These are phyloP conservation scores for Chimonanthus salicifolius DNA, from an alignment of 164 flowering plant species.

Conservation along the genomic window DNA sequence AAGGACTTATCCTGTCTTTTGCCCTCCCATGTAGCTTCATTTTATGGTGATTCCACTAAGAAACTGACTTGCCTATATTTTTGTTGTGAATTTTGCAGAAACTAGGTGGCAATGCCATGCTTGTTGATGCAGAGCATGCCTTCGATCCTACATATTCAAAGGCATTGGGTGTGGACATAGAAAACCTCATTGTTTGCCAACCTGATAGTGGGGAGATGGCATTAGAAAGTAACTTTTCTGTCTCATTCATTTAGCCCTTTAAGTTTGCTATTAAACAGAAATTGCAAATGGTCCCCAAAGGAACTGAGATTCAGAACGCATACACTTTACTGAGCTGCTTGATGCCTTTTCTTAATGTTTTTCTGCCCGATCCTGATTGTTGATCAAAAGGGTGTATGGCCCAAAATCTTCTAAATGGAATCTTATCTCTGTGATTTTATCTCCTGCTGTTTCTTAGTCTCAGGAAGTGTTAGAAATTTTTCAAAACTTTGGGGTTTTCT, in stretches of 20 bases:
- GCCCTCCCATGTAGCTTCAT: too few relatives aligned
- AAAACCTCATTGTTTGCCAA: conserved; percentile 93
- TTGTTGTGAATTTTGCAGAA: conserved; percentile 42
- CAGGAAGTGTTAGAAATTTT: too few relatives aligned
- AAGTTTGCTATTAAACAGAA: background rate
- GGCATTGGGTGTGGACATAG: conserved; percentile 92
- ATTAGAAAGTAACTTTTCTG: conserved; percentile 64
- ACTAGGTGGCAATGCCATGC: conserved; percentile 97
- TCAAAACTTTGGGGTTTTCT: too few relatives aligned
- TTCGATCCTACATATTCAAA: conserved; percentile 97
- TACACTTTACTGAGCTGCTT: background rate
- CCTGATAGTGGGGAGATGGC: conserved; percentile 99
- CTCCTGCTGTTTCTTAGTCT: too few relatives aligned
- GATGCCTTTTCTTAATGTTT: too few relatives aligned
- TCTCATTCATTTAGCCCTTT: background rate
- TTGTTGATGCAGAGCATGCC: conserved; percentile 99
- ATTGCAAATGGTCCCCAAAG: background rate
- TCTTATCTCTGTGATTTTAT: too few relatives aligned
- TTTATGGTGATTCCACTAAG: background rate
- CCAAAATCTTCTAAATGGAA: too few relatives aligned
- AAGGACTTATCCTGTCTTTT: too few relatives aligned
- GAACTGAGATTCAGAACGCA: background rate
- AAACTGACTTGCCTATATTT: conserved; percentile 9
- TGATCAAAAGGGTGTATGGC: too few relatives aligned
- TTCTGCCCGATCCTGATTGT: too few relatives aligned